phyloP scores from a whole-genome alignment of 1,284 basidiomycete genomes.

The Vanrija pseudolonga region DNA sequence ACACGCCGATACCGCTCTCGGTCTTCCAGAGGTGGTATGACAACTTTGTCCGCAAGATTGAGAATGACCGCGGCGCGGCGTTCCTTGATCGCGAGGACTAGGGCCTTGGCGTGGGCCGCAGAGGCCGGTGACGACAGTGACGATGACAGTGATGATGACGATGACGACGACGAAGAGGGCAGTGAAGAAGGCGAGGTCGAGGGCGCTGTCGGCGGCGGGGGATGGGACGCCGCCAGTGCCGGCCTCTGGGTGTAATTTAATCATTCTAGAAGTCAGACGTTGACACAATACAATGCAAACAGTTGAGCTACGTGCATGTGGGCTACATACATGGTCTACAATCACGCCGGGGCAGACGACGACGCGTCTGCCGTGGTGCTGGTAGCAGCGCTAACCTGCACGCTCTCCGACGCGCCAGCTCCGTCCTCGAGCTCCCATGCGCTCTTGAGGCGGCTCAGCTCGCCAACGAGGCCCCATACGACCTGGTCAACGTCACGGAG shows the following conservation, averaged over 20 bases:
- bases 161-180: too few relatives aligned
- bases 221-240: too few relatives aligned
- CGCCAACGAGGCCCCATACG: slow-evolving; percentile 67
- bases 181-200: too few relatives aligned
- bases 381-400: too few relatives aligned
- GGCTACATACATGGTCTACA: neutral
- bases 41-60: slow-evolving; percentile 67
- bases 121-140: too few relatives aligned
- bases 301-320: neutral
- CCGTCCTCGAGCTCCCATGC: slow-evolving; percentile 45
- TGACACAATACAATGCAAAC: too few relatives aligned
- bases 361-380: too few relatives aligned
- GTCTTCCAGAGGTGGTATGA: slow-evolving; percentile 80
- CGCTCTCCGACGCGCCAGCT: neutral
- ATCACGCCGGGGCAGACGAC: neutral
- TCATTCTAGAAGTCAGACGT: too few relatives aligned
- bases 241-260: too few relatives aligned
- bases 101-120: neutral
- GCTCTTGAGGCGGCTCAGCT: slow-evolving; percentile 69
- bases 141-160: too few relatives aligned
- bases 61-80: slow-evolving; percentile 60
- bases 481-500: slow-evolving; percentile 68
- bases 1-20: slow-evolving; percentile 68
- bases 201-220: too few relatives aligned
- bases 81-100: slow-evolving; percentile 70